Percentiles rank a stretch among this genome's conserved stretches.
phyloP scores from a whole-genome alignment of 192 early-diverging fungal species.

The Linnemannia elongata region DNA sequence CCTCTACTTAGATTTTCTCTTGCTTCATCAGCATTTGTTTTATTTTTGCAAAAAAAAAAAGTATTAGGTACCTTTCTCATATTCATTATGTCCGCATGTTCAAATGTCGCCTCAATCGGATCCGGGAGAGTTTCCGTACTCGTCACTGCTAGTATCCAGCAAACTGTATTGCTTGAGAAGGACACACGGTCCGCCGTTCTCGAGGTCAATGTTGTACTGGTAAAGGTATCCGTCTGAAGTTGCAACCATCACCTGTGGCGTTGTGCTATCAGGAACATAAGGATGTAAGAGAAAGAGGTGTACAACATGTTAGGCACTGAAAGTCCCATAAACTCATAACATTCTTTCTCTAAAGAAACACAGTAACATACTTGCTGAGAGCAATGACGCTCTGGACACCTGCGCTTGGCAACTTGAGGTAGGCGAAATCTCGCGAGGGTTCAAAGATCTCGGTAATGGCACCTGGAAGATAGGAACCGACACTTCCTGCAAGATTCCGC shows the following conservation, averaged over 20 bases:
- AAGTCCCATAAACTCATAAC: too few species aligned
- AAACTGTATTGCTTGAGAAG: slow-evolving; percentile 82
- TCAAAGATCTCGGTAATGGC: slow-evolving; percentile 93
- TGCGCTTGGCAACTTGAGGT: slow-evolving; percentile 84
- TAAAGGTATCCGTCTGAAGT: slow-evolving; percentile 91
- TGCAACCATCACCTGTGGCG: slow-evolving; percentile 88
- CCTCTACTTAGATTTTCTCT: too few species aligned
- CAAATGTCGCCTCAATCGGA: background rate
- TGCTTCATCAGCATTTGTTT: too few species aligned
- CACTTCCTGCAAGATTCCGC: slow-evolving; percentile 78
- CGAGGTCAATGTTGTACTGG: slow-evolving; percentile 86
- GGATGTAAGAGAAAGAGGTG: background rate
- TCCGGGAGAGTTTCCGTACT: background rate
- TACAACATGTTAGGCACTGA: background rate
- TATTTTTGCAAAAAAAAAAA: too few species aligned
- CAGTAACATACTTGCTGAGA: slow-evolving; percentile 67
- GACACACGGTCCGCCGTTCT: slow-evolving; percentile 89
- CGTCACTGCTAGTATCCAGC: slow-evolving; percentile 7
- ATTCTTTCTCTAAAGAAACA: background rate
- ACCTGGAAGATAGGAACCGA: slow-evolving; percentile 88
- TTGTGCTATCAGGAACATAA: slow-evolving; percentile 54
- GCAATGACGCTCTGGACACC: slow-evolving; percentile 83
- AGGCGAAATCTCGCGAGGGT: slow-evolving; percentile 93
- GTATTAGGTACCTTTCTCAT: background rate
- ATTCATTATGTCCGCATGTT: background rate